Percentiles rank a stretch among this genome's conserved stretches.
phyloP scores from a whole-genome alignment of 2,329 filamentous ascomycete species.

The Dactylonectria macrodidyma region DNA sequence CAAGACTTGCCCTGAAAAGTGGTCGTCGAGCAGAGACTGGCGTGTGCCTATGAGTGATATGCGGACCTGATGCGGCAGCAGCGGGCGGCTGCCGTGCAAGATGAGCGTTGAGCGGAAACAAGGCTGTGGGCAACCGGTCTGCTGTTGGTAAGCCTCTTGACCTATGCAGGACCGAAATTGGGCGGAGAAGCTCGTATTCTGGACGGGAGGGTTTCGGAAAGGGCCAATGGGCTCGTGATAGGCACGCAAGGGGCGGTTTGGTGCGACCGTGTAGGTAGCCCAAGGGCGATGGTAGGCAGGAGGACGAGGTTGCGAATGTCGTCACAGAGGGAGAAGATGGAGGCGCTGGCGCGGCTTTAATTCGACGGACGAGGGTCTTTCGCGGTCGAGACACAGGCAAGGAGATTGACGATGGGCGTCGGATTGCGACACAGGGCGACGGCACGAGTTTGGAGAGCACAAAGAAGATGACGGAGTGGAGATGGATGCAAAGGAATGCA shows the following conservation, averaged over 20 bases:
- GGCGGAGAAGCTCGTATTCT: slow-evolving; percentile 53
- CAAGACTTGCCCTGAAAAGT: slow-evolving; percentile 32
- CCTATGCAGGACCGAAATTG: slow-evolving; percentile 43
- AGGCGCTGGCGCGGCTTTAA: slow-evolving; percentile 34
- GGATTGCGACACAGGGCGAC: slow-evolving; percentile 32
- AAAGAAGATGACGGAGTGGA: slow-evolving; percentile 25
- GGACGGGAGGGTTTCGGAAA: slow-evolving; percentile 36
- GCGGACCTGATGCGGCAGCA: slow-evolving; percentile 22
- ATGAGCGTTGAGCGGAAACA: slow-evolving; percentile 42
- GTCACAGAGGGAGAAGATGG: slow-evolving; percentile 34
- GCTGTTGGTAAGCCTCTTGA: slow-evolving; percentile 44
- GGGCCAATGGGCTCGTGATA: slow-evolving; percentile 46
- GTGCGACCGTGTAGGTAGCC: slow-evolving; percentile 44
- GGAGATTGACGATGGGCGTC: slow-evolving; percentile 24
- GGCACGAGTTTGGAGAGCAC: slow-evolving; percentile 25
- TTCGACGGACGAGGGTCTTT: slow-evolving; percentile 33
- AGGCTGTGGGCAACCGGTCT: slow-evolving; percentile 43
- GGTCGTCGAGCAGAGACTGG: slow-evolving; percentile 31
- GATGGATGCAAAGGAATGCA: slow-evolving; percentile 27
- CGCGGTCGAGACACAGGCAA: slow-evolving; percentile 30
- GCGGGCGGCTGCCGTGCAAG: slow-evolving; percentile 39
- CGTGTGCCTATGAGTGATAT: slow-evolving; percentile 36
- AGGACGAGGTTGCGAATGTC: slow-evolving; percentile 39
- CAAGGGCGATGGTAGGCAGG: slow-evolving; percentile 37
- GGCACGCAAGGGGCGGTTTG: slow-evolving; percentile 45